Evolutionary conservation across 225 moss, liverwort and hornwort genomes (phyloP).

Genomic region (Sphagnum contortum): DNA sequence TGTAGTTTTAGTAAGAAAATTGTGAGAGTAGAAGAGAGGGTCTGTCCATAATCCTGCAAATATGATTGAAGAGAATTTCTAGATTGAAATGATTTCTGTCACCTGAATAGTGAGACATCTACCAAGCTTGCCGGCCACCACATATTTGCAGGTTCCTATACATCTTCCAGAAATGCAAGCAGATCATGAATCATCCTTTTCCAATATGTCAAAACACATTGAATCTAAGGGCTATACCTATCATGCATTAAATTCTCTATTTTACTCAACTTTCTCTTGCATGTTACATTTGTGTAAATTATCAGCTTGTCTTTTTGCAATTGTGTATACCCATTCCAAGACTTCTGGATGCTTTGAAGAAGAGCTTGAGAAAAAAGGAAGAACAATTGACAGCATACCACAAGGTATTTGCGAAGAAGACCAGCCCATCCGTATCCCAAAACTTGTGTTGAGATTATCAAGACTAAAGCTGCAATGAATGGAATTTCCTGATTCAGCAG

Average conservation of each 20-base stretch:
- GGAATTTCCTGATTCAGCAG: slow-evolving; percentile 27
- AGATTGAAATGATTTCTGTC: not conserved
- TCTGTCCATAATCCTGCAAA: slow-evolving; percentile 1
- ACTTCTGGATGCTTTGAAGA: too few species aligned
- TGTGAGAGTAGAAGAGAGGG: not conserved
- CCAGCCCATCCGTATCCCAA: slow-evolving; percentile 71
- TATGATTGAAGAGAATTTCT: not conserved
- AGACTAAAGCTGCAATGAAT: slow-evolving; percentile 41
- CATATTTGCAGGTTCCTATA: slow-evolving; percentile 57
- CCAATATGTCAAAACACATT: too few species aligned
- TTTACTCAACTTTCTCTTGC: too few species aligned
- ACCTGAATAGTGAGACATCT: slow-evolving; percentile 67
- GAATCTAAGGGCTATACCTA: too few species aligned
- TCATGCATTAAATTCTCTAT: too few species aligned
- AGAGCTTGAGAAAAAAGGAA: too few species aligned
- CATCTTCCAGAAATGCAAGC: too few species aligned
- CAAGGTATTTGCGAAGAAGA: slow-evolving; percentile 58
- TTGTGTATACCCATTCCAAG: too few species aligned
- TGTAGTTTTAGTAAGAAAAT: slow-evolving; percentile 1
- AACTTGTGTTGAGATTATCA: slow-evolving; percentile 57
- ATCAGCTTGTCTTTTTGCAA: too few species aligned
- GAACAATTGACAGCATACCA: slow-evolving; percentile 23
- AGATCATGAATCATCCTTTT: too few species aligned
- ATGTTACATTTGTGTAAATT: too few species aligned
- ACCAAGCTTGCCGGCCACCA: slow-evolving; percentile 74